Evolutionary conservation across 495 filamentous ascomycete species (phyloP), one percentile per base, ranked within the genome.

Genomic region (Niebla homalea): DNA sequence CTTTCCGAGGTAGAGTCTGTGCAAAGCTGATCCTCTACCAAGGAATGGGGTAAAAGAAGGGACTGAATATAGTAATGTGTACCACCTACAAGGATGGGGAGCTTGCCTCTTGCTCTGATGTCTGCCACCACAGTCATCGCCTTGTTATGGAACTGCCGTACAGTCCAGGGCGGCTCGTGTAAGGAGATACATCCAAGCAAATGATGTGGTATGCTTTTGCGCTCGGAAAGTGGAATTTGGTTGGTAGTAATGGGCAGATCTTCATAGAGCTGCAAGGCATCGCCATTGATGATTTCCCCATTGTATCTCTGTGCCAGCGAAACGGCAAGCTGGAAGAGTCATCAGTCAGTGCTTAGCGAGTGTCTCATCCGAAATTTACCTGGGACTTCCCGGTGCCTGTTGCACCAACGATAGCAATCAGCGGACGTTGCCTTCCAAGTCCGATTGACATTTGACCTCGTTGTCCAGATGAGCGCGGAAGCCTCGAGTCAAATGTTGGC

Each of bases 351-450:
- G 38, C 12, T 21, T 26, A 20, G 4, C 29, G 7, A 39, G 19
- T 46, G 12, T 22, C n/a, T 32, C 6, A 4, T 39, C 15, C 8
- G 25, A 42, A 25, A 61, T 64, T 51, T 67, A 95, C 92, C 73
- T 98, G 85, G n/a, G 92, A 96, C 71, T 98, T 98, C 36, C 92
- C 92, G 5, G 90, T 96, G 49, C 93, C 92, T 36, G 92, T 98
- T 35, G 93, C 86, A 35, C 92, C 92, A 35, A 96, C 74, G 41
- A 98, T 78, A 35, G 85, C 79, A 55, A 98, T 77, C 50, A 97
- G 71, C 21, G 88, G 85, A 48, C 62, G 39, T 22, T n/a, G 29
- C 29, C 29, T 23, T 3, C 45, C 32, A 6, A 15, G 26, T 7
- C n/a, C 29, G 5, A 29, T 29, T 6, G 45, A 50, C 52, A 54